These are phyloP conservation scores for Mycotypha africana DNA, from an alignment of 371 early-diverging fungal species.

Conservation along the genomic window DNA sequence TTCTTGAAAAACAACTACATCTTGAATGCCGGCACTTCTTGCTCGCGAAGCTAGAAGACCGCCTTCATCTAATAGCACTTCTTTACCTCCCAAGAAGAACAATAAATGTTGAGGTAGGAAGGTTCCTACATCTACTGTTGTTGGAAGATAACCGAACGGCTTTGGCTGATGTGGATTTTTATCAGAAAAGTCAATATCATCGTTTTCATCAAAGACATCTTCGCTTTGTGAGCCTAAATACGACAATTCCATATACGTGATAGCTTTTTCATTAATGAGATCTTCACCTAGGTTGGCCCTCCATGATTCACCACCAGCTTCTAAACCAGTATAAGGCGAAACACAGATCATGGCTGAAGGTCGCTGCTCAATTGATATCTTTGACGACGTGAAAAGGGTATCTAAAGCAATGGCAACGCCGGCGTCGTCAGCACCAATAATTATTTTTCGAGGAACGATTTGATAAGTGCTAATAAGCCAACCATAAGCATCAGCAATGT, in stretches of 20 bases:
- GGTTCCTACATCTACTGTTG: conserved; percentile 8
- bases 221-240: conserved; percentile 24
- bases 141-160: conserved; percentile 12
- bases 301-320: conserved; percentile 39
- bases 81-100: conserved; percentile 34
- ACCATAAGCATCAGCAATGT: conserved; percentile 21
- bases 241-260: conserved; percentile 30
- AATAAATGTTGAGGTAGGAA: conserved; percentile 25
- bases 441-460: conserved; percentile 16
- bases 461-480: conserved; percentile 23
- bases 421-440: conserved; percentile 31
- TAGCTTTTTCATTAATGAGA: conserved; percentile 22
- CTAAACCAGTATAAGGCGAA: conserved; percentile 41
- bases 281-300: conserved; percentile 26
- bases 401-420: conserved; percentile 34
- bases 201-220: background rate
- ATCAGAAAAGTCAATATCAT: conserved; percentile 3
- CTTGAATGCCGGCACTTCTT: conserved; percentile 22
- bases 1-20: conserved; percentile 23
- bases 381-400: conserved; percentile 19
- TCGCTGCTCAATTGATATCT: conserved; percentile 8
- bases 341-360: conserved; percentile 30
- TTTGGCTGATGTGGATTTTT: background rate
- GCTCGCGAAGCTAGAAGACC: conserved; percentile 29
- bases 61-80: conserved; percentile 39